phyloP scores from a whole-genome alignment of 441 rosid genomes.

The Pelargonium cotyledonis region DNA sequence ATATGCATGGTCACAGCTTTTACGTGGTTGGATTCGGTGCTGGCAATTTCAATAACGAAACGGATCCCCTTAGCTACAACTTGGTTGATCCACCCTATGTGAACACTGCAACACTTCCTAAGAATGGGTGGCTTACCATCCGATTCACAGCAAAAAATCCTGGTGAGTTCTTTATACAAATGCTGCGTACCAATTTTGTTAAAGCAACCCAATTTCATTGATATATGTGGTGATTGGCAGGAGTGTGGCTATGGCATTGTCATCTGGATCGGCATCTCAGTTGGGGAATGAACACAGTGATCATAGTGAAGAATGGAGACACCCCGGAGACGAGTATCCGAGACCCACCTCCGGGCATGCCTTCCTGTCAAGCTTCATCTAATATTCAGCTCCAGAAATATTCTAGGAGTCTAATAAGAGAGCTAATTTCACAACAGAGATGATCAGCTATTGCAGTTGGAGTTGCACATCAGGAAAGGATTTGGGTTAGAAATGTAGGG shows the following conservation, averaged over 20 bases:
- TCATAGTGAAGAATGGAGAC: slow-evolving; percentile 15
- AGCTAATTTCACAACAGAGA: neutral
- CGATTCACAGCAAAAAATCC: slow-evolving; percentile 28
- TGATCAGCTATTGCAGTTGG: neutral
- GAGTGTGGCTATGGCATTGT: slow-evolving; percentile 21
- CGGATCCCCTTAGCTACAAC: slow-evolving; percentile 20
- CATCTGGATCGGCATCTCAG: slow-evolving; percentile 17
- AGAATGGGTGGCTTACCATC: slow-evolving; percentile 24
- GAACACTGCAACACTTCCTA: slow-evolving; percentile 21
- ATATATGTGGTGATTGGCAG: neutral
- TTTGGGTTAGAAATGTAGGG: no score
- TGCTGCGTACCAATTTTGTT: neutral
- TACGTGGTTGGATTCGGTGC: slow-evolving; percentile 20
- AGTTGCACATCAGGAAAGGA: no score
- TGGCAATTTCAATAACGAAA: slow-evolving; percentile 21
- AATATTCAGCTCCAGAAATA: neutral
- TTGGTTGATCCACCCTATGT: slow-evolving; percentile 21
- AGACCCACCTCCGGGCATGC: slow-evolving; percentile 16
- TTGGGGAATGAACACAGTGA: slow-evolving; percentile 20
- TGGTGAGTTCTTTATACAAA: slow-evolving; percentile 9
- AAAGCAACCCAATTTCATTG: neutral
- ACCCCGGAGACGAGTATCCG: neutral
- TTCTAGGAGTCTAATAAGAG: neutral
- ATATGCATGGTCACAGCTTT: slow-evolving; percentile 20
- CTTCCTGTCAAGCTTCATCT: slow-evolving; percentile 7